These are phyloP conservation scores for Fusarium albosuccineum DNA, from an alignment of 2,329 filamentous ascomycete species.

Conservation along the genomic window DNA sequence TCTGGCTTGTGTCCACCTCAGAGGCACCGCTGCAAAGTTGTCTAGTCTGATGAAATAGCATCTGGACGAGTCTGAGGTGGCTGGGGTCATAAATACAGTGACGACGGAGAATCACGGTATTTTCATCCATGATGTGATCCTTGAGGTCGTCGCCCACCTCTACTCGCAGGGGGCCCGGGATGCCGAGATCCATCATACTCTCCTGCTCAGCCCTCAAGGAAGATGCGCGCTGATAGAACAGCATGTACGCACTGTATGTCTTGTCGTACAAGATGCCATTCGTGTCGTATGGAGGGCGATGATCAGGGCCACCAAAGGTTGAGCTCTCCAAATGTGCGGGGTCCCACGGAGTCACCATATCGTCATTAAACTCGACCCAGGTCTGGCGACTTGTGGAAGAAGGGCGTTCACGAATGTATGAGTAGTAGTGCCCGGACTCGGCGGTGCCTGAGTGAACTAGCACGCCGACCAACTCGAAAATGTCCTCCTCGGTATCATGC, in stretches of 20 bases:
- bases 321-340: slow-evolving; percentile 77
- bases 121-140: slow-evolving; percentile 77
- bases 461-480: slow-evolving; percentile 94
- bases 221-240: slow-evolving; percentile 91
- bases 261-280: slow-evolving; percentile 71
- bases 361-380: slow-evolving; percentile 97
- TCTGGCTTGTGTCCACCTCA: slow-evolving; percentile 10
- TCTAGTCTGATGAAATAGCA: slow-evolving; percentile 70
- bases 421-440: slow-evolving; percentile 97
- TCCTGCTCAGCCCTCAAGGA: slow-evolving; percentile 69
- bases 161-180: slow-evolving; percentile 56
- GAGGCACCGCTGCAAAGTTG: slow-evolving; percentile 53
- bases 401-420: slow-evolving; percentile 87
- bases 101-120: slow-evolving; percentile 78
- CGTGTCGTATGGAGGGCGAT: slow-evolving; percentile 60
- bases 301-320: slow-evolving; percentile 83
- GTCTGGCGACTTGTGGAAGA: slow-evolving; percentile 59
- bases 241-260: slow-evolving; percentile 92
- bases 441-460: slow-evolving; percentile 94
- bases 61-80: slow-evolving; percentile 76
- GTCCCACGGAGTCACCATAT: slow-evolving; percentile 83
- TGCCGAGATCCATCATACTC: slow-evolving; percentile 52
- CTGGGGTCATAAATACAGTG: slow-evolving; percentile 84
- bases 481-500: slow-evolving; percentile 71
- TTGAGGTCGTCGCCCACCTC: slow-evolving; percentile 60